Evolutionary conservation across 768 basidiomycete species (phyloP).

Genomic region (Trametes punicea): DNA sequence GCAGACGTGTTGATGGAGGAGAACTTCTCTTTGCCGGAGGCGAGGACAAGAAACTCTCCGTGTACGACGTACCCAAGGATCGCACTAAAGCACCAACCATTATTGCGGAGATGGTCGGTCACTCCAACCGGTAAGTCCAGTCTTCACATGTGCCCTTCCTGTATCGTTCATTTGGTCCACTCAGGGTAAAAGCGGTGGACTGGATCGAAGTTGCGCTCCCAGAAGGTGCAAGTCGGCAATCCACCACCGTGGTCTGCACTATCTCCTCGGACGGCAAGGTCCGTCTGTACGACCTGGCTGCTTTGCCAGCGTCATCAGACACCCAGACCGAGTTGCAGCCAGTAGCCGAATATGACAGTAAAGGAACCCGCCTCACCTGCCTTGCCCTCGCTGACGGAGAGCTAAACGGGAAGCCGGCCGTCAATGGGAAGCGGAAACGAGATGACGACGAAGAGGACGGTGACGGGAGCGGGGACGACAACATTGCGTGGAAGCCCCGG

Average conservation of each 20-base stretch:
- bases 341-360: constrained; percentile 72
- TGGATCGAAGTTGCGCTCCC: constrained; percentile 51
- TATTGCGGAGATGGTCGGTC: constrained; percentile 75
- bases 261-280: constrained; percentile 90
- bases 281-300: constrained; percentile 67
- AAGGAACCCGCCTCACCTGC: constrained; percentile 83
- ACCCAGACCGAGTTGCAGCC: constrained; percentile 44
- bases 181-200: constrained; percentile 79
- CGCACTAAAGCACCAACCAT: constrained; percentile 46
- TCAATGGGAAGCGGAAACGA: constrained; percentile 38
- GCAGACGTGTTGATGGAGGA: constrained; percentile 52
- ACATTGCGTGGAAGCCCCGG: constrained; percentile 28
- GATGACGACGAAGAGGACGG: constrained; percentile 24
- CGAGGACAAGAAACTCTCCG: constrained; percentile 84
- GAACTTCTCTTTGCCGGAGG: constrained; percentile 81
- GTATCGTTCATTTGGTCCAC: not conserved
- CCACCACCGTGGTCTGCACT: constrained; percentile 67
- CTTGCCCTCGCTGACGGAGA: constrained; percentile 54
- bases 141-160: not conserved
- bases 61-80: constrained; percentile 62
- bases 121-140: constrained; percentile 72
- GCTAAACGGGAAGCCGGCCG: constrained; percentile 18
- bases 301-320: constrained; percentile 36
- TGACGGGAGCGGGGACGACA: constrained; percentile 38
- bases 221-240: constrained; percentile 24